A percentile compares a stretch with the other conserved stretches of the same genome.
Conservation (phyloP, 495 filamentous ascomycete species). For the Cryomyces minteri region DNA sequence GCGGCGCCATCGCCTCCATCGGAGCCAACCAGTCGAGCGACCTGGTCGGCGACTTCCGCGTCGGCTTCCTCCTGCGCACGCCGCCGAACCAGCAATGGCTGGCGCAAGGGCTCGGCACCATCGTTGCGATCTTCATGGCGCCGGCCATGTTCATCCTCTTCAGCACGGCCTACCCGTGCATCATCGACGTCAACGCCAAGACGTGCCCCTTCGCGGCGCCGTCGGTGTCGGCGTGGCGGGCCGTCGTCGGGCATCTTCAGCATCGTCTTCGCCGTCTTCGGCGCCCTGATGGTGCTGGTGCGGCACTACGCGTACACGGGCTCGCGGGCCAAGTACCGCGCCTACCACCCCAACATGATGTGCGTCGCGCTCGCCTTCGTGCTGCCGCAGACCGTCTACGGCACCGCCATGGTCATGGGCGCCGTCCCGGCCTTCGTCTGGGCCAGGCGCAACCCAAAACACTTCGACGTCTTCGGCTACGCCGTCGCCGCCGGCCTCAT, state of each 20-base stretch:
- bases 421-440: conserved; percentile 36
- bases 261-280: conserved; percentile 33
- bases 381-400: conserved; percentile 34
- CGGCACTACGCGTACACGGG: conserved; percentile 39
- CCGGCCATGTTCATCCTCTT: conserved; percentile 47
- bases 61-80: conserved; percentile 43
- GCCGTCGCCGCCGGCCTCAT: conserved; percentile 49
- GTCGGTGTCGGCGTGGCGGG: conserved; percentile 46
- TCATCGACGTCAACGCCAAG: conserved; percentile 24
- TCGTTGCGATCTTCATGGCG: conserved; percentile 42
- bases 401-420: conserved; percentile 38
- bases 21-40: conserved; percentile 37
- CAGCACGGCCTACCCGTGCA: conserved; percentile 45
- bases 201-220: conserved; percentile 37
- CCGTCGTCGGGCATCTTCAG: conserved; percentile 40
- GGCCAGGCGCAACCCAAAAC: conserved; percentile 33
- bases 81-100: conserved; percentile 44
- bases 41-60: conserved; percentile 40
- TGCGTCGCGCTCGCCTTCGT: conserved; percentile 46
- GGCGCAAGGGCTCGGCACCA: conserved; percentile 39
- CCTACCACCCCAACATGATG: conserved; percentile 49
- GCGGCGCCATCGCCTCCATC: conserved; percentile 38
- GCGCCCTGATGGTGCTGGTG: conserved; percentile 28
- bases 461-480: conserved; percentile 45
- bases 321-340: conserved; percentile 32